Evolutionary conservation across 305 asterid species (phyloP), one percentile per base, ranked within the genome.

Genomic region (Plantago coronopus): DNA sequence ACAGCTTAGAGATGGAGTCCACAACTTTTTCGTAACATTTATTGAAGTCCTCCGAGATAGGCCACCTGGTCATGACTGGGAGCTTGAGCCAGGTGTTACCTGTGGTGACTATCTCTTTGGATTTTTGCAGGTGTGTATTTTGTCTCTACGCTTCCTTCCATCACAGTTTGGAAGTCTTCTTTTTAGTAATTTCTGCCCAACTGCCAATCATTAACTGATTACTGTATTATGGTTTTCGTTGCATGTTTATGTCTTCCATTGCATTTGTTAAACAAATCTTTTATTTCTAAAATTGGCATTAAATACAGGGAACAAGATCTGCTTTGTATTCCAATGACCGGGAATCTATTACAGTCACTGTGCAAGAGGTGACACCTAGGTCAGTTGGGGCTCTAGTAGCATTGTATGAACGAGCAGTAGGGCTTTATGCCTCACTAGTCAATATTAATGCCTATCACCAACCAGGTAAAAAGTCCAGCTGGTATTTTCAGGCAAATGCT

Each of bases 41-140:
- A 94, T 94, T 63, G 99, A 90, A 83, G 97, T 94, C 63, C 84
- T 94, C 63, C 95, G 94, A 58, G 99, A 94, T 70, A 83, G 99
- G 76, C 99, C 99, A 22, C 96, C 97, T 19, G 97, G 97, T 74
- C 97, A 85, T 78, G 99, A 94, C 74, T 94, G 99, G 99, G 99
- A 94, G 79, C 99, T 94, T 58, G 99, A 94, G 80, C 97, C 97
- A 0, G 99, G 99, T 43, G 97, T 94, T 48, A 94, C 97, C 29
- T 82, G 91, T 37, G 99, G 99, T 61, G 99, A 94, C 82, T 90
- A 94, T 80, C 83, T 94, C 34, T 94, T 90, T 60, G 99, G 99
- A 64, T 90, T 94, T 84, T 75, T 94, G 56, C 99, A 94, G 81
- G 96, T 87, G 58, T 13, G 25, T 25, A 25, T 51, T 1, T 0